Evolutionary conservation across 257 asterid species (phyloP).

Genomic region (Oldenlandia corymbosa): DNA sequence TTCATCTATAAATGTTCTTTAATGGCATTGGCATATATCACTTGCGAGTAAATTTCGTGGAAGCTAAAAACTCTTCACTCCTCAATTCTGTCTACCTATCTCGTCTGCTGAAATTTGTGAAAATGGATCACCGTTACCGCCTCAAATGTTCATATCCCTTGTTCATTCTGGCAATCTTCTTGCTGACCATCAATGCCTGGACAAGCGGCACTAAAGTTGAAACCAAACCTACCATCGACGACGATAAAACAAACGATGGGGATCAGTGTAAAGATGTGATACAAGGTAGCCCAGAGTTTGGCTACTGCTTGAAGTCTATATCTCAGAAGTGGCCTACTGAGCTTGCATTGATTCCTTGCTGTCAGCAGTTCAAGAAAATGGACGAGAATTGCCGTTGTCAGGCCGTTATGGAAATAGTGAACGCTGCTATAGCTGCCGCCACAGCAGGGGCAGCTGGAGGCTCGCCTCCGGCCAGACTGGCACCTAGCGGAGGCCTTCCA

Average conservation of each 20-base stretch:
- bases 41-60: no score
- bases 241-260: neutral
- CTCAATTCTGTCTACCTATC: no score
- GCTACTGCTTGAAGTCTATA: slow-evolving; percentile 2
- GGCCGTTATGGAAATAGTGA: neutral
- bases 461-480: neutral
- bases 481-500: neutral
- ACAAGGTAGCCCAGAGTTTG: neutral
- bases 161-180: neutral
- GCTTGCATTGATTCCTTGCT: neutral
- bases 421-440: slow-evolving; percentile 1
- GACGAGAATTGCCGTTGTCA: slow-evolving; percentile 4
- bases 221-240: neutral
- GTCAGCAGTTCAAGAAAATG: slow-evolving; percentile 4
- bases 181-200: neutral
- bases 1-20: neutral
- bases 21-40: neutral
- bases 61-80: no score
- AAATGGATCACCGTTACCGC: neutral
- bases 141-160: neutral
- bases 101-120: neutral
- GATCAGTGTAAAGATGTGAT: slow-evolving; percentile 1
- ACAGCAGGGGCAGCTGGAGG: neutral
- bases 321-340: slow-evolving; percentile 2
- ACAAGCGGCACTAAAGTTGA: neutral